Evolutionary conservation across 1,284 basidiomycete species (phyloP).

Genomic region (Moniliophthora roreri): DNA sequence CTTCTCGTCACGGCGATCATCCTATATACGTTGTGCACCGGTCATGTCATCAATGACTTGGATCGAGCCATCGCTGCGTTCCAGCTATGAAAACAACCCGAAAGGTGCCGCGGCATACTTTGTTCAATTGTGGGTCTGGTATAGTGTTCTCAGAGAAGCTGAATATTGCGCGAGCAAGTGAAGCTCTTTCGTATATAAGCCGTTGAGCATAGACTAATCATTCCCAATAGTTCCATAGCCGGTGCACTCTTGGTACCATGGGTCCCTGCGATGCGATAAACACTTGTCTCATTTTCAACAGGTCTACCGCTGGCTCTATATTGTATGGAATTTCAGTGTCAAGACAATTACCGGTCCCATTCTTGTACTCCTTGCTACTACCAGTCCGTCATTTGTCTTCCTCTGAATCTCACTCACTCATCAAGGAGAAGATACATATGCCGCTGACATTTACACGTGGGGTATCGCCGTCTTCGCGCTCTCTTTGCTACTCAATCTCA

Average conservation of each 20-base stretch:
- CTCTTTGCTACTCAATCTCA: slow-evolving; percentile 9
- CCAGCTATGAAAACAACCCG: slow-evolving; percentile 2
- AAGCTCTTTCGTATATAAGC: not conserved
- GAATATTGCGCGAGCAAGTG: slow-evolving; percentile 13
- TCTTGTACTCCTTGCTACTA: slow-evolving; percentile 6
- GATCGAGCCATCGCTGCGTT: slow-evolving; percentile 8
- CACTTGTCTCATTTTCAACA: not conserved
- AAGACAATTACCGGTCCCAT: slow-evolving; percentile 5
- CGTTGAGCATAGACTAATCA: not conserved
- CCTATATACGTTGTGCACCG: slow-evolving; percentile 11
- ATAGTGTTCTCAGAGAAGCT: slow-evolving; percentile 13
- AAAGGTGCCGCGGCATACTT: slow-evolving; percentile 8
- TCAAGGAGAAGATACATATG: slow-evolving; percentile 10
- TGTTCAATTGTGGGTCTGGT: slow-evolving; percentile 7
- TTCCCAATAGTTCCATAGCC: not conserved
- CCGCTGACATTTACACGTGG: slow-evolving; percentile 10
- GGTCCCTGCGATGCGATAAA: not conserved
- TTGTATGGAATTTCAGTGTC: not conserved
- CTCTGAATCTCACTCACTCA: not conserved
- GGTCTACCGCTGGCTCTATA: slow-evolving; percentile 8
- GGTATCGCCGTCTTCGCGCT: slow-evolving; percentile 11
- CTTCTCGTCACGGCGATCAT: slow-evolving; percentile 10
- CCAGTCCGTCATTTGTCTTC: not conserved
- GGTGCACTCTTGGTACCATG: not conserved
- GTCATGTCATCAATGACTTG: slow-evolving; percentile 8